Conservation (phyloP, 768 basidiomycete species). For the Gloeopeniophorella convolvens region DNA sequence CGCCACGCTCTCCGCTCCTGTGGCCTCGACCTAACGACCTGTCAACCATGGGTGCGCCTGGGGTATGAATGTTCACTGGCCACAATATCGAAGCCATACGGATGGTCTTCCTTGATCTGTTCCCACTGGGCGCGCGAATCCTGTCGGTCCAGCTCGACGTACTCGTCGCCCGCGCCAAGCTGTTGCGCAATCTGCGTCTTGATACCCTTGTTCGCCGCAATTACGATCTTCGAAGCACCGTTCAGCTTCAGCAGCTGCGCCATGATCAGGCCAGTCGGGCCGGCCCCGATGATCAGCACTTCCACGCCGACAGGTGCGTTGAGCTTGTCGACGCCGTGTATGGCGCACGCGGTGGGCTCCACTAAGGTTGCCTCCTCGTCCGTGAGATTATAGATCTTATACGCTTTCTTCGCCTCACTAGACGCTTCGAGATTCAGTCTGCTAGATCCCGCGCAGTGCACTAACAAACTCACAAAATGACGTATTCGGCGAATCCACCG, state of each 20-base stretch:
- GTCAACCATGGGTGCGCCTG: no score
- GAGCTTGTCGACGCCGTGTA: conserved; percentile 41
- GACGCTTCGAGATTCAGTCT: no score
- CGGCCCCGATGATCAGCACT: conserved; percentile 36
- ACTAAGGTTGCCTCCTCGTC: conserved; percentile 83
- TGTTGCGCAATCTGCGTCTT: conserved; percentile 83
- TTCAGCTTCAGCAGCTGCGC: conserved; percentile 56
- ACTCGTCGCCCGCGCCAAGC: conserved; percentile 74
- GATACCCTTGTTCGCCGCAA: conserved; percentile 83
- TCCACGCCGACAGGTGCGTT: conserved; percentile 35
- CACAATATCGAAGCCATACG: conserved; percentile 83
- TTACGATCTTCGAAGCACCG: conserved; percentile 70
- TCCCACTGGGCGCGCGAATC: conserved; percentile 73
- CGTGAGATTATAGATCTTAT: conserved; percentile 78
- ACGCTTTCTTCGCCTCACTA: conserved; percentile 73
- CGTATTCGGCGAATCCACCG: conserved; percentile 87
- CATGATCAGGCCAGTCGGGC: conserved; percentile 10
- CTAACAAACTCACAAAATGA: conserved; percentile 54
- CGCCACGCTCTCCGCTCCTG: conserved; percentile 77
- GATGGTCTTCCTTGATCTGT: conserved; percentile 70
- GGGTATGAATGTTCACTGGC: no score
- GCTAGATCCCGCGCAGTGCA: background rate
- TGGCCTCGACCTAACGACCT: no score
- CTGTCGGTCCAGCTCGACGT: conserved; percentile 74
- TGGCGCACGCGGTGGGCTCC: conserved; percentile 76